Conservation (phyloP, 2,329 filamentous ascomycete species). For the Phaeosphaeriaceae sp. region DNA sequence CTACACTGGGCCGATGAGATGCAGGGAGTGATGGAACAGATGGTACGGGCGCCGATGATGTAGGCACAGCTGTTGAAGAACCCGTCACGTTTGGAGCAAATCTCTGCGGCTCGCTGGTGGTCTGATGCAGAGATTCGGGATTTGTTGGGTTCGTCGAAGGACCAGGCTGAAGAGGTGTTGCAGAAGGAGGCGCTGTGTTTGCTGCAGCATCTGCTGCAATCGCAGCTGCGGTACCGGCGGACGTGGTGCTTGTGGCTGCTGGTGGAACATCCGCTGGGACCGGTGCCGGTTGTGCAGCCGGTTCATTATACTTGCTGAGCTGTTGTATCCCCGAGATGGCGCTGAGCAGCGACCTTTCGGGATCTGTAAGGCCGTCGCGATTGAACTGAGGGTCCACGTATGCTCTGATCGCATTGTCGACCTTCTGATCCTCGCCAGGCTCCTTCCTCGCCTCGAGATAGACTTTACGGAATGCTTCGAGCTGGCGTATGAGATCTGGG, state of each 20-base stretch:
- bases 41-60: constrained; percentile 15
- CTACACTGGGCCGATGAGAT: constrained; percentile 42
- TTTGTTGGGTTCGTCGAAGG: neutral
- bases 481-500: constrained; percentile 37
- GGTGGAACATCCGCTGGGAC: constrained; percentile 12
- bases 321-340: constrained; percentile 33
- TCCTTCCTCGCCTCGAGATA: constrained; percentile 35
- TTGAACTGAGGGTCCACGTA: constrained; percentile 36
- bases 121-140: constrained; percentile 6
- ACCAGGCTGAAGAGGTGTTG: constrained; percentile 6
- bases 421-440: constrained; percentile 34
- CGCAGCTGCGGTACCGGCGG: constrained; percentile 40
- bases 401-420: constrained; percentile 44
- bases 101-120: constrained; percentile 30
- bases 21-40: constrained; percentile 16
- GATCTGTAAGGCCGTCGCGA: constrained; percentile 28
- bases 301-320: constrained; percentile 22
- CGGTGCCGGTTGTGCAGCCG: constrained; percentile 16
- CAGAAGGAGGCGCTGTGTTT: constrained; percentile 16
- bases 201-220: constrained; percentile 43
- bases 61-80: constrained; percentile 11
- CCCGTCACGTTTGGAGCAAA: constrained; percentile 39
- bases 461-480: constrained; percentile 43
- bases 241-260: constrained; percentile 18
- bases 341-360: constrained; percentile 31